Evolutionary conservation across 805 yeast genomes (phyloP).

Genomic region (Wickerhamiella galacta): DNA sequence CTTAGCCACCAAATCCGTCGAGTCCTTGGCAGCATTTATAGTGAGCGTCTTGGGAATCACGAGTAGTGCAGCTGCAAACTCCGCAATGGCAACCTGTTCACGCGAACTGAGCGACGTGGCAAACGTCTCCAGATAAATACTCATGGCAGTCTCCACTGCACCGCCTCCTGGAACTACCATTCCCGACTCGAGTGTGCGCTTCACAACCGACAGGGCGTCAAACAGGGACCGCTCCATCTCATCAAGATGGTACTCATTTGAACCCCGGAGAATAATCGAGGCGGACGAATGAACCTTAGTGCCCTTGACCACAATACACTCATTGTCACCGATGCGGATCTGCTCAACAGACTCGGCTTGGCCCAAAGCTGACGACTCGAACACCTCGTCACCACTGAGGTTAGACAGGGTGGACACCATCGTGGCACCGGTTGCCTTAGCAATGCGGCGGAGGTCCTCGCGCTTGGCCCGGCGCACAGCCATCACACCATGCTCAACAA

Average conservation of each 20-base stretch:
- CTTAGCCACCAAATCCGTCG: conserved; percentile 87
- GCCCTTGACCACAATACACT: conserved; percentile 82
- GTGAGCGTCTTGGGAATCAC: conserved; percentile 94
- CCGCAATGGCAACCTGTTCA: conserved; percentile 95
- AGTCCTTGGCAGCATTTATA: conserved; percentile 93
- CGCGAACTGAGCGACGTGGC: conserved; percentile 96
- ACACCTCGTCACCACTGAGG: conserved; percentile 89
- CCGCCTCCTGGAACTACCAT: conserved; percentile 98
- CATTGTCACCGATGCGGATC: conserved; percentile 86
- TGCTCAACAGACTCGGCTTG: conserved; percentile 81
- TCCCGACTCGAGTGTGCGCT: conserved; percentile 90
- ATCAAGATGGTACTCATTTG: conserved; percentile 83
- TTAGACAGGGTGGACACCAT: conserved; percentile 74
- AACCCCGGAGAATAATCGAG: conserved; percentile 85
- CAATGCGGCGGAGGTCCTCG: conserved; percentile 91
- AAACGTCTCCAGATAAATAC: conserved; percentile 86
- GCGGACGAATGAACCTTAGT: conserved; percentile 82
- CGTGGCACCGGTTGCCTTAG: conserved; percentile 96
- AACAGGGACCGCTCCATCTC: conserved; percentile 97
- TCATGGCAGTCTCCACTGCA: conserved; percentile 93
- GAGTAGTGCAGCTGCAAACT: conserved; percentile 79
- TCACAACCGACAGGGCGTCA: conserved; percentile 86
- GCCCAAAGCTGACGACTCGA: conserved; percentile 73
- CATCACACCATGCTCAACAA: conserved; percentile 82
- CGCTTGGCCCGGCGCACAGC: conserved; percentile 94